These are phyloP conservation scores for Mytilinidion resinicola DNA, from an alignment of 495 filamentous ascomycete species.

Conservation along the genomic window DNA sequence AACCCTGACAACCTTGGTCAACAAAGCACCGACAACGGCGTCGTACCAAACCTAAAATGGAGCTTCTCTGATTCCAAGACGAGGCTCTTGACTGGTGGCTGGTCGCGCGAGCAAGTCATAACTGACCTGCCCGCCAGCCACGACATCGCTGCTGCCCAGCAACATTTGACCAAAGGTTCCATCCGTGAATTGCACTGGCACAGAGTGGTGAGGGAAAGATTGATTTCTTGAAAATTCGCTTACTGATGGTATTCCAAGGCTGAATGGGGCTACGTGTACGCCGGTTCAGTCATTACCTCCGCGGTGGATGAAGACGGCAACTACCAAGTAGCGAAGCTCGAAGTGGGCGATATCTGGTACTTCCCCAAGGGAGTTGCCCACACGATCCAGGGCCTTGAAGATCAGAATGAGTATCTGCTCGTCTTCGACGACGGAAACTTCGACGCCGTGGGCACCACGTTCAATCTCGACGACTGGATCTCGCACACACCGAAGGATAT, in stretches of 20 bases:
- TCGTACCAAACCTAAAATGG: slow-evolving; percentile 58
- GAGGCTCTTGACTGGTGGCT: slow-evolving; percentile 53
- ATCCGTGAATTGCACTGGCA: slow-evolving; percentile 64
- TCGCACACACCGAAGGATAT: slow-evolving; percentile 54
- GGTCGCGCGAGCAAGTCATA: slow-evolving; percentile 59
- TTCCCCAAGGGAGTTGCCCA: slow-evolving; percentile 60
- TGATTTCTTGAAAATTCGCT: background rate
- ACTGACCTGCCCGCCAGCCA: slow-evolving; percentile 52
- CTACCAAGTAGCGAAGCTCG: slow-evolving; percentile 49
- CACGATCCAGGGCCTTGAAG: slow-evolving; percentile 51
- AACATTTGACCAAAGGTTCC: slow-evolving; percentile 57
- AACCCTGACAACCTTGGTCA: slow-evolving; percentile 56
- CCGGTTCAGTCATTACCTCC: slow-evolving; percentile 50
- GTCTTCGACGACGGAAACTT: slow-evolving; percentile 59
- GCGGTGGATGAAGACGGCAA: slow-evolving; percentile 55
- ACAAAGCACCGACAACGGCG: slow-evolving; percentile 52
- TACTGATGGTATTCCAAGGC: slow-evolving; percentile 38
- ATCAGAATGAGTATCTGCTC: slow-evolving; percentile 61
- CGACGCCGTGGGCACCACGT: slow-evolving; percentile 47
- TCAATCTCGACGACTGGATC: slow-evolving; percentile 61
- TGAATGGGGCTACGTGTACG: slow-evolving; percentile 60
- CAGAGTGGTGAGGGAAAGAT: slow-evolving; percentile 43
- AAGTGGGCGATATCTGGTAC: slow-evolving; percentile 61
- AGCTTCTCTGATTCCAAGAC: slow-evolving; percentile 59
- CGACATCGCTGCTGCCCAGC: slow-evolving; percentile 57